Percentiles rank a stretch among this genome's conserved stretches.
Evolutionary conservation across 2,329 filamentous ascomycete species (phyloP).

Genomic region (Trichoderma oligosporum): DNA sequence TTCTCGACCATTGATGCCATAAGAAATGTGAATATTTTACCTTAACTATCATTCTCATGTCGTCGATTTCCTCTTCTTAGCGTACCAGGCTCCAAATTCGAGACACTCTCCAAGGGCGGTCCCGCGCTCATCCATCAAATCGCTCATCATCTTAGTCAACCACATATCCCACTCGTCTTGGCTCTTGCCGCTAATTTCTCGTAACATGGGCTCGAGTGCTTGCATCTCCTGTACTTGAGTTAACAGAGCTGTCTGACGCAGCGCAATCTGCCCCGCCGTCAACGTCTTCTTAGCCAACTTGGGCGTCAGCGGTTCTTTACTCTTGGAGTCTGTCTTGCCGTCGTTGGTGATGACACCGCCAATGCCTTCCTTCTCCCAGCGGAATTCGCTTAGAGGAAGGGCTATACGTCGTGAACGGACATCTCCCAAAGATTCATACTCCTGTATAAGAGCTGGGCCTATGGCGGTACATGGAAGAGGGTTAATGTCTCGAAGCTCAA

Average conservation of each 20-base stretch:
- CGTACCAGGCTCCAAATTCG: constrained; percentile 83
- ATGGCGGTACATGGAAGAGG: constrained; percentile 76
- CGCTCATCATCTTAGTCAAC: constrained; percentile 81
- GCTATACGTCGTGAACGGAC: constrained; percentile 73
- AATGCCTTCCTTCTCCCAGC: constrained; percentile 78
- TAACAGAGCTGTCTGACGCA: constrained; percentile 75
- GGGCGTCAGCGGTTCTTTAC: constrained; percentile 37
- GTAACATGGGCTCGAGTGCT: constrained; percentile 75
- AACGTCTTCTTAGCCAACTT: constrained; percentile 45
- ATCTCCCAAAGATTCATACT: constrained; percentile 66
- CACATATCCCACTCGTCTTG: constrained; percentile 90
- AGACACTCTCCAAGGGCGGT: constrained; percentile 82
- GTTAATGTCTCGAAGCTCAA: constrained; percentile 67
- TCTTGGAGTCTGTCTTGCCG: constrained; percentile 52
- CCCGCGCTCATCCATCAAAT: constrained; percentile 74
- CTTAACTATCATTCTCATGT: background rate
- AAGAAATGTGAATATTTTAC: background rate
- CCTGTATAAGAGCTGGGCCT: constrained; percentile 73
- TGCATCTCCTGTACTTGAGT: constrained; percentile 82
- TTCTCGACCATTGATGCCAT: no score
- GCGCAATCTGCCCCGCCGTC: constrained; percentile 65
- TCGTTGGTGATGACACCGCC: constrained; percentile 60
- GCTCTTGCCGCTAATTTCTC: constrained; percentile 79
- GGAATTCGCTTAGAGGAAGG: constrained; percentile 78
- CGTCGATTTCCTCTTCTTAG: constrained; percentile 57